phyloP scores from a whole-genome alignment of 805 yeast species.

The Sugiyamaella qingdaonensis region DNA sequence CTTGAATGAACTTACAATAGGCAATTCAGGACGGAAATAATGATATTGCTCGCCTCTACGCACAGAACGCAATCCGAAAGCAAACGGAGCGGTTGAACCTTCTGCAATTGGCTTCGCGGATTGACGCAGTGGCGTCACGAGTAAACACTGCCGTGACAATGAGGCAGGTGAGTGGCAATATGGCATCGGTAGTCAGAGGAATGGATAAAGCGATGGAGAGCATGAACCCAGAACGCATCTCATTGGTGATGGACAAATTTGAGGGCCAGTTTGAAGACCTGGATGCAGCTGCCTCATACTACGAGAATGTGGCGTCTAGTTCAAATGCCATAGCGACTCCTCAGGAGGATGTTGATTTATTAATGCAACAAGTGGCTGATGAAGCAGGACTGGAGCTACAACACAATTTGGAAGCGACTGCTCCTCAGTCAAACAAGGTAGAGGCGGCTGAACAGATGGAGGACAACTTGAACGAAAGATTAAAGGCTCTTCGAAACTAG shows the following conservation, averaged over 20 bases:
- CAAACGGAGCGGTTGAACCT: constrained; percentile 79
- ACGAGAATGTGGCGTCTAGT: constrained; percentile 83
- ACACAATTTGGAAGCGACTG: constrained; percentile 60
- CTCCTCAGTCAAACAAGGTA: constrained; percentile 52
- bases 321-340: constrained; percentile 89
- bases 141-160: constrained; percentile 98
- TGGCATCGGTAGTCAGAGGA: constrained; percentile 88
- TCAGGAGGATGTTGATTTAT: constrained; percentile 88
- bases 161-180: constrained; percentile 90
- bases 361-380: constrained; percentile 90
- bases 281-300: constrained; percentile 89
- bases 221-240: constrained; percentile 90
- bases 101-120: constrained; percentile 76
- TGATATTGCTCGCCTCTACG: constrained; percentile 91
- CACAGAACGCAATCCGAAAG: constrained; percentile 93
- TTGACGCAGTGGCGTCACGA: constrained; percentile 93
- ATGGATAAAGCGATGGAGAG: constrained; percentile 95
- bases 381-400: constrained; percentile 94
- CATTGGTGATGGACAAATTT: constrained; percentile 94
- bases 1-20: constrained; percentile 16
- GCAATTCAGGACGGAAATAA: constrained; percentile 80
- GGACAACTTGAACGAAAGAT: constrained; percentile 79
- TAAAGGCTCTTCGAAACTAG: constrained; percentile 68
- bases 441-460: constrained; percentile 61
- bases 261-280: constrained; percentile 94